phyloP scores from a whole-genome alignment of 202 grass and related monocot species.

The Panicum virgatum region DNA sequence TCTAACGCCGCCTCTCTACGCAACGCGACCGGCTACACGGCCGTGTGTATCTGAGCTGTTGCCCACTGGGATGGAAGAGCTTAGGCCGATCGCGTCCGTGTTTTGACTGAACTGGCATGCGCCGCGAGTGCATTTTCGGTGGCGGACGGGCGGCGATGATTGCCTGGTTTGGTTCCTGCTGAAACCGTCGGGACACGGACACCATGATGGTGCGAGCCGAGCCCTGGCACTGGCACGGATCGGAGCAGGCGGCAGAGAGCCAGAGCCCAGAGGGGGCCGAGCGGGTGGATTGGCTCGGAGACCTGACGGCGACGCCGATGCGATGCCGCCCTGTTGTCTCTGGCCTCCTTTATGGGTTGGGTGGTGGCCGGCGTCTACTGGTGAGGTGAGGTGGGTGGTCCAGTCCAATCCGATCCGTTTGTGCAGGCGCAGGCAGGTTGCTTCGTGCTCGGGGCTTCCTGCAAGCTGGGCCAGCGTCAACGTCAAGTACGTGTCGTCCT shows the following conservation, averaged over 20 bases:
- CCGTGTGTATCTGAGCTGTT: conserved; percentile 1
- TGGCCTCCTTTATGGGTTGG: not conserved
- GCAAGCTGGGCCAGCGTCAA: conserved; percentile 9
- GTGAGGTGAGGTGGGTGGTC: conserved; percentile 22
- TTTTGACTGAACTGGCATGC: conserved; percentile 52
- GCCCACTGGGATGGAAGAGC: not conserved
- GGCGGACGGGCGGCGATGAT: conserved; percentile 14
- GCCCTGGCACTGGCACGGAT: not conserved
- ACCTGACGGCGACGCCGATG: not conserved
- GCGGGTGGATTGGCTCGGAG: not conserved
- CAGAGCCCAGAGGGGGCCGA: too few relatives aligned
- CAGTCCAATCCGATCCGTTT: conserved; percentile 36
- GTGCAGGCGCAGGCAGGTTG: conserved; percentile 12
- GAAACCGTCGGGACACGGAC: not conserved
- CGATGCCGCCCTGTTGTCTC: conserved; percentile 1
- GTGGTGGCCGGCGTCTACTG: not conserved
- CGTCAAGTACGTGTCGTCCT: conserved; percentile 36
- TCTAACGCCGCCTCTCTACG: conserved; percentile 1
- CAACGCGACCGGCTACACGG: not conserved
- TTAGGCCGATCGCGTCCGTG: not conserved
- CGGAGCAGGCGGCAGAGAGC: not conserved
- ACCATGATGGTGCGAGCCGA: not conserved
- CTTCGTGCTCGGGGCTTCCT: conserved; percentile 20
- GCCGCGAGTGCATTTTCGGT: conserved; percentile 33
- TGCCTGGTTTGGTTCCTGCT: not conserved